These are phyloP conservation scores for Hemileccinum rubropunctum DNA, from an alignment of 768 basidiomycete species.

Conservation along the genomic window DNA sequence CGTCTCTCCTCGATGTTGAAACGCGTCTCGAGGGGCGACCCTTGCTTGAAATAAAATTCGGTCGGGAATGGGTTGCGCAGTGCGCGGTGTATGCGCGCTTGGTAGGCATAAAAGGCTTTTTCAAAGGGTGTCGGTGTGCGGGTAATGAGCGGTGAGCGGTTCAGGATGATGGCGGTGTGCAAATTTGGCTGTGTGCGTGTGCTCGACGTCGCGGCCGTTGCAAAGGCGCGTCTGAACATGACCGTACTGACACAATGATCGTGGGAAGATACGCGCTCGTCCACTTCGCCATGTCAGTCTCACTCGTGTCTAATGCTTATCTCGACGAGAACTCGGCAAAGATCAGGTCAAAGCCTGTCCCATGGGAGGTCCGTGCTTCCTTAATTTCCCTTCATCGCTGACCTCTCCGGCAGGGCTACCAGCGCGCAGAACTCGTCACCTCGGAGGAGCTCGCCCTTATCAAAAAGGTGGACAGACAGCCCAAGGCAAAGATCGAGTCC, in stretches of 20 bases:
- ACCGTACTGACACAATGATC: conserved; percentile 11
- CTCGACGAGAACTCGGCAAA: conserved; percentile 86
- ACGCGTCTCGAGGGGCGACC: conserved; percentile 77
- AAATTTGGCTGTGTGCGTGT: conserved; percentile 30
- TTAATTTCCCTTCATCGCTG: neutral
- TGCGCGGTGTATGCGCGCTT: conserved; percentile 77
- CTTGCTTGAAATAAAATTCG: conserved; percentile 93
- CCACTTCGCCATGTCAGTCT: conserved; percentile 56
- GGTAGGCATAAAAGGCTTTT: conserved; percentile 79
- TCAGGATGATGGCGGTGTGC: conserved; percentile 67
- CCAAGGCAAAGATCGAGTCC: conserved; percentile 69
- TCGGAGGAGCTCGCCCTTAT: conserved; percentile 83
- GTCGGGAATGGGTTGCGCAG: conserved; percentile 85
- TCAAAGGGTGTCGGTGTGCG: conserved; percentile 73
- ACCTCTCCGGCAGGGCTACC: conserved; percentile 70
- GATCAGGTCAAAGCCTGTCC: conserved; percentile 86
- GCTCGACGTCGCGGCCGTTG: conserved; percentile 36
- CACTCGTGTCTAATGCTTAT: conserved; percentile 76
- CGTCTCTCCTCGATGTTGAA: conserved; percentile 74
- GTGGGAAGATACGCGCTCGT: conserved; percentile 28
- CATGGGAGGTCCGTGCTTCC: conserved; percentile 79
- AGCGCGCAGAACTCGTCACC: conserved; percentile 88
- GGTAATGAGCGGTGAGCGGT: conserved; percentile 74
- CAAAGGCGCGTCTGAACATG: conserved; percentile 38
- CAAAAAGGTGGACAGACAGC: conserved; percentile 86